Evolutionary conservation across 176 grass and related monocot genomes (phyloP), one percentile per base, ranked within the genome.

Genomic region (Aegilops speltoides): DNA sequence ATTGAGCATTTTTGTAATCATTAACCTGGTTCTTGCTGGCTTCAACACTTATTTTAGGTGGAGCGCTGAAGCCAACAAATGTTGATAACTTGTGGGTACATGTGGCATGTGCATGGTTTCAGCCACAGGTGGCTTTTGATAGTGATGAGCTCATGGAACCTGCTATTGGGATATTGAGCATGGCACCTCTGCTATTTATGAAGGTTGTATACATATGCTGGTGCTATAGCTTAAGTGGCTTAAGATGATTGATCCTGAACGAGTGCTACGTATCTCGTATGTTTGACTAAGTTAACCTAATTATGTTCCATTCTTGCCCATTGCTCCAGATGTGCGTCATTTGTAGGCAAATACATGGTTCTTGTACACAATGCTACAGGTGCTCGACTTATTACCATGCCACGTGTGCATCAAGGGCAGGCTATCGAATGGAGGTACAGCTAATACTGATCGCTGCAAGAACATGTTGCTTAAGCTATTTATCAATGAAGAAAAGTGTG

Each of bases 271-370:
- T 68, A 23, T 83, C 10, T 76, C 6, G 29, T 46, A 43, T 84
- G 8, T 60, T 91, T 29, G 66, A 79, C 37, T 80, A 68, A 61
- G 68, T 25, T 23, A 66, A 16, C 72, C 84, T 92, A 76, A 78
- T 40, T 69, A 75, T 23, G 40, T 45, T 87, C 59, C 64, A 73
- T 91, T 81, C 40, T 82, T 26, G 61, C 78, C 65, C 77, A 41
- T 83, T 65, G 76, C 24, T 91, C 59, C 93, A 98, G 96, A 92
- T 98, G 86, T 98, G 96, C 52, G 93, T 92, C 67, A 98, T 98
- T 84, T 98, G 96, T 76, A 91, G 90, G 74, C 96, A 98, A 94
- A 96, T 98, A 92, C 96, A 98, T 91, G 96, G 96, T 81, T 96
- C 93, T 54, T 98, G 96, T 34, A 98, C 96, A 45, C 93, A 96